Base-by-base conservation (phyloP, 768 basidiomycete genomes). In the Suillus occidentalis region DNA sequence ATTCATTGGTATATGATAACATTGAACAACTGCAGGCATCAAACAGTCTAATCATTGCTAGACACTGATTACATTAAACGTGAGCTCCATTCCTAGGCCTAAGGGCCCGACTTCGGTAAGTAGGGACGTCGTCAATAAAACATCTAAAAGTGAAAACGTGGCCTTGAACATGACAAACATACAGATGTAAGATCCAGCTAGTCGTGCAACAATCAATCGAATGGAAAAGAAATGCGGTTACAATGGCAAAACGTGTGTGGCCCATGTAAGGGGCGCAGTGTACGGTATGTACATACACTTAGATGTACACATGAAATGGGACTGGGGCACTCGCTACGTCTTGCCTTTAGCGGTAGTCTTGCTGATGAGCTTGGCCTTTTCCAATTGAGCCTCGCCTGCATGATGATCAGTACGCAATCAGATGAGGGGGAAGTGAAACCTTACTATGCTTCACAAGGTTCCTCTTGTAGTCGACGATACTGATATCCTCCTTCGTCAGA, bases 381-480 rank as follows among this genome's bases (percentile, higher is more conserved):
- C 95, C 69, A 97, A 89, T 50, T 94, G 89, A 47, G 87, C 86
- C 72, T 87, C 83, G 87, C 91, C 92, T 93, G 69, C 20, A 65
- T 6, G 61, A 65, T 56, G 37, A 25, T 49, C 16, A 65, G 63
- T 22, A 62, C 6, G 1, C 25, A 12, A 31, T 64, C 53, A 69
- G 63, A 37, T 20, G 47, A 37, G 14, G 61, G 55, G 66, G 62
- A 52, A 59, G 47, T 28, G 18, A 52, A 31, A 43, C 78, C 89
- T 74, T 75, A 90, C 92, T 93, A 77, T 92, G 84, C 80, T 86
- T 90, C 60, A 92, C 81, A 53, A 97, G 83, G 66, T 87, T 87
- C 80, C 85, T 89, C 85, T 99, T 99, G 84, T 98, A 99, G 77
- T 95, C 92, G 39, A 91, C 80, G 74, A 99, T 98, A 59, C 86